Percentiles rank a stretch among this genome's conserved stretches.
Conservation (phyloP, 2,329 filamentous ascomycete genomes). For the Fusarium sp. region DNA sequence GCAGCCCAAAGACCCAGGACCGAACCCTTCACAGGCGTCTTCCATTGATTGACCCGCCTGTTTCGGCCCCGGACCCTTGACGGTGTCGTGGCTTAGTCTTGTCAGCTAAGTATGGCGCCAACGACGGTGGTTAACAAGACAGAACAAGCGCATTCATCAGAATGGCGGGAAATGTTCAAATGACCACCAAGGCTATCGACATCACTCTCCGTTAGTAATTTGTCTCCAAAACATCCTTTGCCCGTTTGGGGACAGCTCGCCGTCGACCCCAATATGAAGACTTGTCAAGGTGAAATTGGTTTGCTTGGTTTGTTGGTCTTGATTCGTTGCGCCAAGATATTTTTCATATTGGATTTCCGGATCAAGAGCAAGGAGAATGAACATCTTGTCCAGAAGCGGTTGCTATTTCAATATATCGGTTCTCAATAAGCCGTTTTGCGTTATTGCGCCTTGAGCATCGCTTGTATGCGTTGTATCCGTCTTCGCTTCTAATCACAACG, state of each 20-base stretch:
- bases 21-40: neutral
- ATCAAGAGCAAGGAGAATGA: neutral
- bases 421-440: neutral
- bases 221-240: constrained; percentile 5
- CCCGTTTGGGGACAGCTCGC: constrained; percentile 1
- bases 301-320: neutral
- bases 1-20: neutral
- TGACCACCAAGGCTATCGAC: neutral
- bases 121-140: neutral
- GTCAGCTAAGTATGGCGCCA: neutral
- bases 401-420: neutral
- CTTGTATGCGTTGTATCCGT: neutral
- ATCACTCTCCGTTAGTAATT: neutral
- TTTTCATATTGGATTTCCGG: constrained; percentile 1
- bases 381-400: neutral
- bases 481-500: neutral
- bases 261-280: neutral
- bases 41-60: neutral
- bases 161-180: constrained; percentile 3
- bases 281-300: constrained; percentile 1
- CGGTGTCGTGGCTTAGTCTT: neutral
- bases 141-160: constrained; percentile 8
- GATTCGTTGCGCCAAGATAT: constrained; percentile 4
- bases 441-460: neutral
- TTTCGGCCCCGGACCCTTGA: neutral